Evolutionary conservation across 495 filamentous ascomycete genomes (phyloP).

Genomic region (Tuber calosporum): DNA sequence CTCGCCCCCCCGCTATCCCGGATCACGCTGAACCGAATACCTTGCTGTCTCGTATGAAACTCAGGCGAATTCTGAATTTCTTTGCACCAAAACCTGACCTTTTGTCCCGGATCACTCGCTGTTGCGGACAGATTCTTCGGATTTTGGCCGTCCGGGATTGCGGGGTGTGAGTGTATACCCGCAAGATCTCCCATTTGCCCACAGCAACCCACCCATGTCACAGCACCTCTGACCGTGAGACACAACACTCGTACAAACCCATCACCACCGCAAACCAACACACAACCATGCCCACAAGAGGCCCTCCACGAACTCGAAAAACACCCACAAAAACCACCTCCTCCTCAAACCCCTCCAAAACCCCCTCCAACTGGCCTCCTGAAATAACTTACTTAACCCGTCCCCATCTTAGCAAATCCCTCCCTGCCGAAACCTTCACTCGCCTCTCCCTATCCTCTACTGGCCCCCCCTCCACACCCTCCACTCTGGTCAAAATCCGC

Average conservation of each 20-base stretch:
- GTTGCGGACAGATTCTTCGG: too few relatives aligned
- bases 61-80: too few relatives aligned
- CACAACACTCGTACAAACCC: neutral
- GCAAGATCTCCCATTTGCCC: neutral
- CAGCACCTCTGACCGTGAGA: neutral
- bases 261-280: neutral
- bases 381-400: conserved; percentile 50
- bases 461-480: conserved; percentile 45
- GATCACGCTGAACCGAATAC: too few relatives aligned
- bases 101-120: too few relatives aligned
- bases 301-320: neutral
- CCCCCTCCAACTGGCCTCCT: conserved; percentile 51
- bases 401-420: conserved; percentile 48
- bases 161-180: too few relatives aligned
- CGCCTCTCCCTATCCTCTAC: conserved; percentile 30
- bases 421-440: conserved; percentile 44
- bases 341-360: conserved; percentile 12
- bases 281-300: conserved; percentile 19
- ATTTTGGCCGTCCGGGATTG: too few relatives aligned
- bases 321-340: neutral
- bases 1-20: too few relatives aligned
- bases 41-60: too few relatives aligned
- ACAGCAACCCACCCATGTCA: neutral
- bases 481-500: conserved; percentile 49
- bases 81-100: too few relatives aligned